Percentiles rank a stretch among this genome's conserved stretches.
phyloP scores from a whole-genome alignment of 805 yeast genomes.

The Jamesozyma jinghongensis region DNA sequence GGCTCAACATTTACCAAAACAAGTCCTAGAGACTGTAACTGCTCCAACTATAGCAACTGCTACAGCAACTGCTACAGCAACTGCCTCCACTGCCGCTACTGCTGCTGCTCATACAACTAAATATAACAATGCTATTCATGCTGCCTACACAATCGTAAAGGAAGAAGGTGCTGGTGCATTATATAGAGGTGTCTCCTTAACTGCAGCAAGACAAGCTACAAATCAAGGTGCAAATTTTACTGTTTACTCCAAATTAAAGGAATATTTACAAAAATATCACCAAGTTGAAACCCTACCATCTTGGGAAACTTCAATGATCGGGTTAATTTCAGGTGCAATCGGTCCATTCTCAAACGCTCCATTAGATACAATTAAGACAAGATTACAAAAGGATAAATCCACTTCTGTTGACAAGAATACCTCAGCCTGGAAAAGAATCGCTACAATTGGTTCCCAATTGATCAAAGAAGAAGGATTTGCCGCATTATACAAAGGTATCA shows the following conservation, averaged over 20 bases:
- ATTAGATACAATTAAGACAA: constrained; percentile 90
- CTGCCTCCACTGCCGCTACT: constrained; percentile 3
- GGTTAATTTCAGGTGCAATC: constrained; percentile 88
- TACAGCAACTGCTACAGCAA: constrained; percentile 2
- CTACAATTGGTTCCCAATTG: constrained; percentile 70
- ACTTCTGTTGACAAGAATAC: constrained; percentile 33
- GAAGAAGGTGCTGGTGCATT: constrained; percentile 88
- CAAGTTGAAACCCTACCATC: constrained; percentile 58
- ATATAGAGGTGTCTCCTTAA: constrained; percentile 89
- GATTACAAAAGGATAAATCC: constrained; percentile 85
- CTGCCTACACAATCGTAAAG: constrained; percentile 67
- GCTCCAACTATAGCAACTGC: constrained; percentile 8
- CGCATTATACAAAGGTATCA: constrained; percentile 92
- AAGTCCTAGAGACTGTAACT: constrained; percentile 24
- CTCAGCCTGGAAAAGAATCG: constrained; percentile 68
- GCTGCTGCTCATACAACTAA: constrained; percentile 50
- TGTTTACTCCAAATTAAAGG: constrained; percentile 79
- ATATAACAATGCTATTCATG: constrained; percentile 89
- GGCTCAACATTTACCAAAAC: constrained; percentile 64
- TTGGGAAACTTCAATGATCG: constrained; percentile 90
- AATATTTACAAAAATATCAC: constrained; percentile 55
- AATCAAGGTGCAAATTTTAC: constrained; percentile 98
- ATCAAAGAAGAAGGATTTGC: constrained; percentile 81
- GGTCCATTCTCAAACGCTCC: constrained; percentile 98
- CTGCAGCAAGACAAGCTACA: constrained; percentile 96